These are phyloP conservation scores for Apostasia ramifera DNA, from an alignment of 106 monocot genomes.

Conservation along the genomic window DNA sequence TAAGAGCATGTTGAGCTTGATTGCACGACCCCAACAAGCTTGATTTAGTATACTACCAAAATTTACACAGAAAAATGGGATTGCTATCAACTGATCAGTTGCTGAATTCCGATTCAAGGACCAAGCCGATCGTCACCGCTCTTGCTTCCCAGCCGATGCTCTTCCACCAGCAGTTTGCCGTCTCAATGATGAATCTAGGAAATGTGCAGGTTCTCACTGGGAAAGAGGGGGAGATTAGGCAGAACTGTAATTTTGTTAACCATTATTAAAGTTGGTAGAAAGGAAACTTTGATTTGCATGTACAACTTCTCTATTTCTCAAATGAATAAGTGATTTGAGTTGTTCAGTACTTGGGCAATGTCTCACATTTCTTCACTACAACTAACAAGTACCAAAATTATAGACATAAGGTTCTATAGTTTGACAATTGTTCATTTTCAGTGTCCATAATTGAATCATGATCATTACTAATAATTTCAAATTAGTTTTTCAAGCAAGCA, in stretches of 20 bases:
- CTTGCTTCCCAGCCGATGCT: conserved; percentile 46
- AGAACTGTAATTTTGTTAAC: conserved; percentile 63
- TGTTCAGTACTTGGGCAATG: no score
- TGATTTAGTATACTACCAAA: conserved; percentile 60
- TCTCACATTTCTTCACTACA: no score
- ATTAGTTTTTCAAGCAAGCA: not conserved
- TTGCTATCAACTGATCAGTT: conserved; percentile 66
- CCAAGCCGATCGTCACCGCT: conserved; percentile 36
- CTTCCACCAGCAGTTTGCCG: conserved; percentile 68
- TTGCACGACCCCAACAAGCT: conserved; percentile 50
- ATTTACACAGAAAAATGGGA: conserved; percentile 59
- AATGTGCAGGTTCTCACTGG: conserved; percentile 53
- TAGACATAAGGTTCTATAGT: no score
- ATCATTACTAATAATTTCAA: not conserved
- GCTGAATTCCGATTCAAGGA: conserved; percentile 58
- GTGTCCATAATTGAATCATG: not conserved
- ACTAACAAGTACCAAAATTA: no score
- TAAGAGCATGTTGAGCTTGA: conserved; percentile 59
- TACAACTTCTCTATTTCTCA: no score
- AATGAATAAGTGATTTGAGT: no score
- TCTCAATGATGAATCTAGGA: conserved; percentile 63
- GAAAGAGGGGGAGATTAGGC: conserved; percentile 71
- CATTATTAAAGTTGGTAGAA: no score
- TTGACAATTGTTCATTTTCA: no score
- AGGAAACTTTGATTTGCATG: no score